Percentiles rank a stretch among this genome's conserved stretches.
These are phyloP conservation scores for Neopestalotiopsis rosae DNA, from an alignment of 2,329 filamentous ascomycete species.

Conservation along the genomic window DNA sequence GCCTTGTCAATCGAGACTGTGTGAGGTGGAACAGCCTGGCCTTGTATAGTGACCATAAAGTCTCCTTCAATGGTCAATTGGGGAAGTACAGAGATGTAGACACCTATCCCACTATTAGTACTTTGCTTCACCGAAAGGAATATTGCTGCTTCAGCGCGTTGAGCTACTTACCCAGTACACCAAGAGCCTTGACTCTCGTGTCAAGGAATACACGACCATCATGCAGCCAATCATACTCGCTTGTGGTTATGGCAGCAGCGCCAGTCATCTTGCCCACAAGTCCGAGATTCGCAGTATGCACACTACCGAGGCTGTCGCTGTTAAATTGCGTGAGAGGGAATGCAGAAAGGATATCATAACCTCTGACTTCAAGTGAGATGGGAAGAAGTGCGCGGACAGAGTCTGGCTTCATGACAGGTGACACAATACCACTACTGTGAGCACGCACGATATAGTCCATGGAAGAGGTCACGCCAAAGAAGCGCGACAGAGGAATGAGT, in stretches of 20 bases:
- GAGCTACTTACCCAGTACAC: conserved; percentile 65
- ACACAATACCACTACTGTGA: conserved; percentile 70
- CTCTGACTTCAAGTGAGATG: conserved; percentile 65
- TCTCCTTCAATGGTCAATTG: conserved; percentile 64
- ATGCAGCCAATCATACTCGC: conserved; percentile 56
- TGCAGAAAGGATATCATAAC: conserved; percentile 83
- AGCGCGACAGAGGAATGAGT: conserved; percentile 71
- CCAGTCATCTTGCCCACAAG: conserved; percentile 90
- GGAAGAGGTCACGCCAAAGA: conserved; percentile 70
- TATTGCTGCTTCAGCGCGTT: neutral
- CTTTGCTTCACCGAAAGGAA: neutral
- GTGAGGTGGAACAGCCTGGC: conserved; percentile 68
- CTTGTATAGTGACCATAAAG: conserved; percentile 78
- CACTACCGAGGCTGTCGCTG: conserved; percentile 42
- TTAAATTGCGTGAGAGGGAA: conserved; percentile 68
- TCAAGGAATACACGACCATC: conserved; percentile 69
- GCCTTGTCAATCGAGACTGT: conserved; percentile 64
- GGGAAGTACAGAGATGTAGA: conserved; percentile 78
- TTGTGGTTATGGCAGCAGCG: conserved; percentile 74
- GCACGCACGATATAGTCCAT: conserved; percentile 74
- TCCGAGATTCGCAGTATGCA: conserved; percentile 74
- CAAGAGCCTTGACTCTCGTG: conserved; percentile 79
- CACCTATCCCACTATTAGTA: conserved; percentile 48
- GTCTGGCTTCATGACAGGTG: conserved; percentile 51
- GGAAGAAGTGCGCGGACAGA: conserved; percentile 59